Percentiles rank a stretch among this genome's conserved stretches.
These are phyloP conservation scores for Argentina anserina DNA, from an alignment of 306 rosid genomes.

Conservation along the genomic window DNA sequence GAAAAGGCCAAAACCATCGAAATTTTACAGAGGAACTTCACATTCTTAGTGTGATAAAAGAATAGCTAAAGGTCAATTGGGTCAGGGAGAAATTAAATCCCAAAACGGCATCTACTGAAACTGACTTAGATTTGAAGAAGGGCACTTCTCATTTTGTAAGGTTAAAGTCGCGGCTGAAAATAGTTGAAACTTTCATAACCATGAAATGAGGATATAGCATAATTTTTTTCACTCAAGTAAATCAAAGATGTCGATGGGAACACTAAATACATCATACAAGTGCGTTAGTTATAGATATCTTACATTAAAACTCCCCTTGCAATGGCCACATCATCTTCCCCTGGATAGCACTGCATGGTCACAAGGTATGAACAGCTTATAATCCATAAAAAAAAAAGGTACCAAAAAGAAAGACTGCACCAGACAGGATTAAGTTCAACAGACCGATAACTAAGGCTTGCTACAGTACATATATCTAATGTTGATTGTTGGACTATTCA, in stretches of 20 bases:
- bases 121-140: background rate
- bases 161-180: background rate
- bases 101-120: background rate
- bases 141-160: background rate
- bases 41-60: background rate
- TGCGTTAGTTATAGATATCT: conserved; percentile 13
- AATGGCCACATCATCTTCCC: conserved; percentile 92
- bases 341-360: conserved; percentile 81
- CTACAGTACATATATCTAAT: background rate
- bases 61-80: background rate
- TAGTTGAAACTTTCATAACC: background rate
- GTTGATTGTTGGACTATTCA: background rate
- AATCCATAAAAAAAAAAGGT: conserved; percentile 2
- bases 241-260: background rate
- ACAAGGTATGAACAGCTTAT: conserved; percentile 24
- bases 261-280: background rate
- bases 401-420: background rate
- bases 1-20: background rate
- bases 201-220: background rate
- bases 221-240: background rate
- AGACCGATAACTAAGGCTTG: background rate
- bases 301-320: conserved; percentile 86
- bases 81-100: background rate
- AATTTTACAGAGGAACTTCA: background rate
- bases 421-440: background rate